Percentiles rank a stretch among this genome's conserved stretches.
These are phyloP conservation scores for Trebouxia sp. DNA, from an alignment of 139 green algal genomes.

Conservation along the genomic window DNA sequence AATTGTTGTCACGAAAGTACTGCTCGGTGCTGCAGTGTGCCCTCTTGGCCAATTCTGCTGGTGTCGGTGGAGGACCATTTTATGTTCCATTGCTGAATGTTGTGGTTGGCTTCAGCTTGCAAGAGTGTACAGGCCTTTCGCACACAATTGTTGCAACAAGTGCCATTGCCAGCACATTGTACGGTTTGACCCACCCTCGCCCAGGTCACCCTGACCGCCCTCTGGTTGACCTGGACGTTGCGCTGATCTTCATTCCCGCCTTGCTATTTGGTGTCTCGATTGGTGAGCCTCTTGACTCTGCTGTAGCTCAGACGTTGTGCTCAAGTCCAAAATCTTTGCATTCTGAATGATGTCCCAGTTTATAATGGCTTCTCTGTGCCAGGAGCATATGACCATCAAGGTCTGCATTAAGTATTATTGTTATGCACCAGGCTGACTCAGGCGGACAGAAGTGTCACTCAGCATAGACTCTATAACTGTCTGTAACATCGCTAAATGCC, in stretches of 20 bases:
- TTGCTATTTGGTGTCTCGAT: slow-evolving; percentile 37
- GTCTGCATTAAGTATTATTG: too few relatives aligned
- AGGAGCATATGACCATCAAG: neutral
- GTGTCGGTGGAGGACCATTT: slow-evolving; percentile 38
- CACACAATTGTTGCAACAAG: slow-evolving; percentile 35
- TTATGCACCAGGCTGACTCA: too few relatives aligned
- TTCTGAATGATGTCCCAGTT: too few relatives aligned
- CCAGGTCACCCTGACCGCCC: slow-evolving; percentile 25
- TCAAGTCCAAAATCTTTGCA: too few relatives aligned
- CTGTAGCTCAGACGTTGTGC: too few relatives aligned
- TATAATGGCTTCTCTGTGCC: neutral
- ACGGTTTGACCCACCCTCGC: slow-evolving; percentile 28
- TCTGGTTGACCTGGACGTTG: slow-evolving; percentile 37
- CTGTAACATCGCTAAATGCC: too few relatives aligned
- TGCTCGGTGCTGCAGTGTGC: slow-evolving; percentile 34
- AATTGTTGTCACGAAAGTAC: neutral
- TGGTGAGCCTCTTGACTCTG: neutral
- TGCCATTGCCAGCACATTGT: slow-evolving; percentile 32
- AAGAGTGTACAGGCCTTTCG: slow-evolving; percentile 22
- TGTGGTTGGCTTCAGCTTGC: slow-evolving; percentile 31
- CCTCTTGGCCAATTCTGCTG: slow-evolving; percentile 32
- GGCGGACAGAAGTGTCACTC: too few relatives aligned
- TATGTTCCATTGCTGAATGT: slow-evolving; percentile 35
- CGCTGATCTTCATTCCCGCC: slow-evolving; percentile 39
- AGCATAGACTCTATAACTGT: too few relatives aligned